Conservation (phyloP, 352 stramenopile genomes). For the Globisporangium carolinianum region DNA sequence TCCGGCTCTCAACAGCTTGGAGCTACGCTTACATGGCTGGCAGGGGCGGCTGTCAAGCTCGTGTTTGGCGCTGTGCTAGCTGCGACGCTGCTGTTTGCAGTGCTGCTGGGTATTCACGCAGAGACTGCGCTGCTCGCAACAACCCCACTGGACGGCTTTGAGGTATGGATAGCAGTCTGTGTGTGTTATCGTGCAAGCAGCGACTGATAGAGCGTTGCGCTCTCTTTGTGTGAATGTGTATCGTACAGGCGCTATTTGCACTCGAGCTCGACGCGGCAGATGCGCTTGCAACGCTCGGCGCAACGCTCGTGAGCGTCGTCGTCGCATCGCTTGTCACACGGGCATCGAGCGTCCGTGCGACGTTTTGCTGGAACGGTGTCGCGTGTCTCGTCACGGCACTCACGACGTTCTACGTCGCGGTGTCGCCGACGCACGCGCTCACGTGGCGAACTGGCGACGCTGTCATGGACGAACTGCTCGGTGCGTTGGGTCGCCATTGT, state of each 20-base stretch:
- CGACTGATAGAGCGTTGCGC: no score
- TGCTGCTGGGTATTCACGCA: conserved; percentile 72
- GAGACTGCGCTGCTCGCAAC: conserved; percentile 44
- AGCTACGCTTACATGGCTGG: conserved; percentile 20
- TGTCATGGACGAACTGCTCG: conserved; percentile 56
- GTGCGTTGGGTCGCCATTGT: conserved; percentile 20
- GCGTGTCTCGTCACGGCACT: conserved; percentile 43
- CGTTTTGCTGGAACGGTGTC: conserved; percentile 73
- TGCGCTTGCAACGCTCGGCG: conserved; percentile 33
- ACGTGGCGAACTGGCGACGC: conserved; percentile 57
- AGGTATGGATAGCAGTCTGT: conserved; percentile 19
- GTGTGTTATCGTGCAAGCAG: background rate
- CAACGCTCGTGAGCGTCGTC: conserved; percentile 24
- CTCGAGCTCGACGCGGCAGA: conserved; percentile 54
- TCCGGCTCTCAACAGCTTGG: conserved; percentile 28
- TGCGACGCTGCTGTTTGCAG: conserved; percentile 51
- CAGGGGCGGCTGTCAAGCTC: conserved; percentile 32
- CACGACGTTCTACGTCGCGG: conserved; percentile 55
- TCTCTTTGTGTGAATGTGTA: conserved; percentile 1
- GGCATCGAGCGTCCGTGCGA: conserved; percentile 31
- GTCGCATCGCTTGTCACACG: conserved; percentile 31
- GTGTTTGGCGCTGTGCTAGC: conserved; percentile 42
- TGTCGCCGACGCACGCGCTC: conserved; percentile 47
- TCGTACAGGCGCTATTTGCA: conserved; percentile 9
- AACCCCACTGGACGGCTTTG: conserved; percentile 43